These are phyloP conservation scores for Cordyceps militaris DNA, from an alignment of 2,329 filamentous ascomycete species.

Conservation along the genomic window DNA sequence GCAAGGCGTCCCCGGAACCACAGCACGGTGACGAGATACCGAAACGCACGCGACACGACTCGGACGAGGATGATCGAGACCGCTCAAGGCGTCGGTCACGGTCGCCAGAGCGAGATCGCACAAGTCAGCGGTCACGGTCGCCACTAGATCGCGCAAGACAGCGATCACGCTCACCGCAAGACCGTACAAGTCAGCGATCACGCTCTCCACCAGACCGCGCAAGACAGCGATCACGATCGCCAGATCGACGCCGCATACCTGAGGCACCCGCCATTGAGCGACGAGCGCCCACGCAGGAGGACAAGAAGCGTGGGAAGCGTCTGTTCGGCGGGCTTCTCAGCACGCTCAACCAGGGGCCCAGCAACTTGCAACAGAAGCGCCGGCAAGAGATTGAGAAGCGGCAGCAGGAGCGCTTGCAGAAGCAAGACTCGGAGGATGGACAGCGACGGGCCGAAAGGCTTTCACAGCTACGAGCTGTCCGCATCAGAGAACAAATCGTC, in stretches of 20 bases:
- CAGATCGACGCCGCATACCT: background rate
- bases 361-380: slow-evolving; percentile 55
- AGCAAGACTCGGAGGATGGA: slow-evolving; percentile 65
- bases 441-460: slow-evolving; percentile 58
- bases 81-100: slow-evolving; percentile 10
- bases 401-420: slow-evolving; percentile 67
- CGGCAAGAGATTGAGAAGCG: slow-evolving; percentile 76
- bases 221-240: slow-evolving; percentile 9
- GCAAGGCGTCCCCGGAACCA: slow-evolving; percentile 22
- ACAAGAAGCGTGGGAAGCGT: slow-evolving; percentile 76
- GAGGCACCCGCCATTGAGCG: background rate
- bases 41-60: slow-evolving; percentile 22
- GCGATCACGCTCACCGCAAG: slow-evolving; percentile 1
- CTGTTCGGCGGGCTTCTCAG: slow-evolving; percentile 78
- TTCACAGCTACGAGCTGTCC: slow-evolving; percentile 52
- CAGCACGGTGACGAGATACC: slow-evolving; percentile 16
- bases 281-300: slow-evolving; percentile 45
- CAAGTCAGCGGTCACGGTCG: slow-evolving; percentile 9
- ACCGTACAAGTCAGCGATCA: slow-evolving; percentile 13
- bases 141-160: too few species aligned
- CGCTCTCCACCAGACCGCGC: background rate
- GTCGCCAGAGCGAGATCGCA: background rate
- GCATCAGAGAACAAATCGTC: slow-evolving; percentile 62
- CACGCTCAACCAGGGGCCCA: slow-evolving; percentile 67
- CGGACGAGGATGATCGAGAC: background rate